Evolutionary conservation across 2,329 filamentous ascomycete species (phyloP), one percentile per base, ranked within the genome.

Genomic region (Aspergillus sclerotialis): DNA sequence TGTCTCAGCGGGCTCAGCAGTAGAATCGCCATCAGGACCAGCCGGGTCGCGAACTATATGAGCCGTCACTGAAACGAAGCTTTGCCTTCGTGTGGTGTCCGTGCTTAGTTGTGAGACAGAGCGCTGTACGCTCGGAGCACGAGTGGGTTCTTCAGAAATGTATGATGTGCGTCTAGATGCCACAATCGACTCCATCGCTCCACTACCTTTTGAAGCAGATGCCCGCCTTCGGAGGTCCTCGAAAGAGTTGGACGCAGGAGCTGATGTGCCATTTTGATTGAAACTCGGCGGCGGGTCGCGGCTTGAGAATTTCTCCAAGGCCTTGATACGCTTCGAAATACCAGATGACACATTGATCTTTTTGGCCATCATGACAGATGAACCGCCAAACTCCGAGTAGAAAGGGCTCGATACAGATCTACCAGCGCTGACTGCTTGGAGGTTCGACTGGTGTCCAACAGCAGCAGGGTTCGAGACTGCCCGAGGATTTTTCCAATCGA

Each of bases 281-380:
- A 50, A 35, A 51, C 35, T 52, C 43, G 43, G 43, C 7, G 56
- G 47, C 28, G 59, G 42, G 45, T 60, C 49, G 37, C 56, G 48
- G 63, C 45, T 68, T 3, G 70, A 71, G 36, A 92, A 73, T 59
- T 87, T 89, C 55, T 94, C 85, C 34, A 98, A 69, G 5, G 89
- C 88, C 61, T 94, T 93, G 58, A 96, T 96, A 27, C 92, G 82
- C 58, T 90, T 86, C 3, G 90, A 93, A 40, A 98, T 95, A 47
- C 86, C 88, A 7, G 84, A 88, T 6, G 87, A 89, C 15, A 96
- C 76, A 50, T 85, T 92, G 45, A 81, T 73, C 57, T 89, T 93
- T 56, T 84, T 87, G 3, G 76, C 68, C 30, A 72, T 66, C 32
- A 82, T 53, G 10, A 73, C 61, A 17, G 54, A 39, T 11, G 60